Evolutionary conservation across 306 rosid genomes (phyloP), one percentile per base, ranked within the genome.

Genomic region (Quercus cerris): DNA sequence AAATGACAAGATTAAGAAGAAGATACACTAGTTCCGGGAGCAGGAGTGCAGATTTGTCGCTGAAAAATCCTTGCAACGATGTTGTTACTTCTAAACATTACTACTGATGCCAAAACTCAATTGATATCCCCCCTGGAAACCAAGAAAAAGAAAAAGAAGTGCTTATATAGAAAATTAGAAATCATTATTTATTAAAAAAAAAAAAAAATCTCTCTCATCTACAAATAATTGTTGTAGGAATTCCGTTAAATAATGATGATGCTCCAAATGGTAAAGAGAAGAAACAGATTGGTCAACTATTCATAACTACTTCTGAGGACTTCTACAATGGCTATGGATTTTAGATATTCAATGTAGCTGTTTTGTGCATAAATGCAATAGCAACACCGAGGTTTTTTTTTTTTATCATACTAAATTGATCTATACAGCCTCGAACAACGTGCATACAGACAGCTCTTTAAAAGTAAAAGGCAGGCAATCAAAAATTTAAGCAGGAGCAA

Each of bases 1-100:
- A 78, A 55, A 61, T 54, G 11, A 8, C 56, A 52, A 30, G 54
- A 56, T 63, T 30, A 77, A 85, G 81, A 74, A 83, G 81, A 74
- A 73, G 19, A 56, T 88, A 95, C 98, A 85, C 85, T 89, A 23
- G 97, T 85, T 85, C 98, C 97, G 41, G 98, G 96, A 82, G 93
- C 83, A 80, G 96, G 93, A 80, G 96, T 90, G 73, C 83, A 74
- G 80, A 95, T 89, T 88, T 95, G 98, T 77, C 99, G 97, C 80
- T 93, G 67, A 70, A 95, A 95, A 79, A 95, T 81, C 91, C 99
- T 93, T 52, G 93, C 84, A 80, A 73, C 90, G 71, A 95, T 82
- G 89, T 95, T 95, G 90, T 84, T 86, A 82, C 89, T 93, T 83
- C 89, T 89, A 86, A 84, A 89, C 97, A 94, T 91, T 82, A 86